A percentile compares a stretch with the other conserved stretches of the same genome.
Conservation (phyloP, 208 protist species). For the Crithidia fasciculata region DNA sequence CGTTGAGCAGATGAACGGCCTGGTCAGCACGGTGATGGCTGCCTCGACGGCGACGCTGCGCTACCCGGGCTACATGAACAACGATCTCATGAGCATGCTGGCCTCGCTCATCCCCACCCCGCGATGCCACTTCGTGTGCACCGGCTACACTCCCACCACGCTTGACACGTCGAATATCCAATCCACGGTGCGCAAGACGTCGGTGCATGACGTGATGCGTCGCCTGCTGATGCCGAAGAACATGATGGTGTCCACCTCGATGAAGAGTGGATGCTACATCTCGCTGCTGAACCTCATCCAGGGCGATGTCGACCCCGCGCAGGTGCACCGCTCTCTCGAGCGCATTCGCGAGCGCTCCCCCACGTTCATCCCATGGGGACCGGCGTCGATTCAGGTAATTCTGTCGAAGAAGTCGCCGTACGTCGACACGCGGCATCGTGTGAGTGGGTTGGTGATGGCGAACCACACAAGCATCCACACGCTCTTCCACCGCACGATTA, state of each 20-base stretch:
- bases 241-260: slow-evolving; percentile 96
- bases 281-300: slow-evolving; percentile 99
- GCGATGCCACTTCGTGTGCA: slow-evolving; percentile 99
- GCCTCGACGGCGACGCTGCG: slow-evolving; percentile 98
- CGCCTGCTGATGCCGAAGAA: slow-evolving; percentile 99
- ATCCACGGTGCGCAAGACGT: slow-evolving; percentile 98
- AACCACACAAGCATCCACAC: slow-evolving; percentile 99
- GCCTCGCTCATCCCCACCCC: slow-evolving; percentile 99
- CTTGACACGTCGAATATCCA: slow-evolving; percentile 90
- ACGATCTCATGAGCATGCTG: slow-evolving; percentile 97
- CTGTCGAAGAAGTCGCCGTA: slow-evolving; percentile 97
- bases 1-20: slow-evolving; percentile 97
- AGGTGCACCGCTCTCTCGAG: slow-evolving; percentile 99
- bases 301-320: slow-evolving; percentile 98
- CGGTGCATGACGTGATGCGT: slow-evolving; percentile 99
- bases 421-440: slow-evolving; percentile 95
- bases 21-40: slow-evolving; percentile 99
- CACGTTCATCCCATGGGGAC: slow-evolving; percentile 99
- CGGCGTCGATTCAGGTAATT: slow-evolving; percentile 96
- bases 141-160: slow-evolving; percentile 98
- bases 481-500: slow-evolving; percentile 92
- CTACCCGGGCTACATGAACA: slow-evolving; percentile 99
- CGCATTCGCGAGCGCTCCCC: slow-evolving; percentile 97
- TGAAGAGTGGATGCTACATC: slow-evolving; percentile 97
- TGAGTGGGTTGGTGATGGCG: slow-evolving; percentile 99